Base-by-base conservation (phyloP, 2,329 filamentous ascomycete species). In the Aureobasidium melanogenum region DNA sequence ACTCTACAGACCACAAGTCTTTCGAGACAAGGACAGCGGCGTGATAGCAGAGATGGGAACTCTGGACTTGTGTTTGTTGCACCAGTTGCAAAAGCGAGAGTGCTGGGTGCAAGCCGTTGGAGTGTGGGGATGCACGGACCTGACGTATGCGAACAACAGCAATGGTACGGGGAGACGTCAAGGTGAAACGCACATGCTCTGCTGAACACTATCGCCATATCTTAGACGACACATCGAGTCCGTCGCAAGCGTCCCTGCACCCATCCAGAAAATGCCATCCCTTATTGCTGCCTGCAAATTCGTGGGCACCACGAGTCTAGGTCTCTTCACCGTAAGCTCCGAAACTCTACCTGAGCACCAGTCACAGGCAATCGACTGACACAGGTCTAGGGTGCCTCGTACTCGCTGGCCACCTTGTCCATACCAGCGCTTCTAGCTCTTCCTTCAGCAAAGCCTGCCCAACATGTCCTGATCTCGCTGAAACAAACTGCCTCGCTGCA, bases 271-370 rank as follows among this genome's bases (percentile, higher is more conserved):
- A 9, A 74, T 74, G 71, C 67, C 70, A 15, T 62, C 67, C 69
- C 84, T 85, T 70, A 80, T 96, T 70, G 86, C 89, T 61, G 77
- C 88, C 74, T 85, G 89, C 78, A 97, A 97, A 79, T 96, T 97
- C 74, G 88, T 97, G 67, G 93, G 93, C 70, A 95, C 91, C 56
- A 84, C 96, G 67, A 93, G 88, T 69, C 82, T 97, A 62, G 93
- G 93, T 65, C 82, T 97, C 62, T 77, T 96, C 74, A 96, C 91
- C 63, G 91, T 96, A 83, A 70, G 88, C 79, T 63, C 36, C 50
- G 50, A 47, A 34, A 56, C 47, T 19, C 38, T 34, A 5, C n/a
- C 34, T 61, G 28, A 62, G 22, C 52, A 51, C 6, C 17, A 28
- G 28, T 22, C 41, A 36, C 26, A 32, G 19, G 46, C 44, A 22